Conservation (phyloP, 208 protist species). For the Leishmania turanica region DNA sequence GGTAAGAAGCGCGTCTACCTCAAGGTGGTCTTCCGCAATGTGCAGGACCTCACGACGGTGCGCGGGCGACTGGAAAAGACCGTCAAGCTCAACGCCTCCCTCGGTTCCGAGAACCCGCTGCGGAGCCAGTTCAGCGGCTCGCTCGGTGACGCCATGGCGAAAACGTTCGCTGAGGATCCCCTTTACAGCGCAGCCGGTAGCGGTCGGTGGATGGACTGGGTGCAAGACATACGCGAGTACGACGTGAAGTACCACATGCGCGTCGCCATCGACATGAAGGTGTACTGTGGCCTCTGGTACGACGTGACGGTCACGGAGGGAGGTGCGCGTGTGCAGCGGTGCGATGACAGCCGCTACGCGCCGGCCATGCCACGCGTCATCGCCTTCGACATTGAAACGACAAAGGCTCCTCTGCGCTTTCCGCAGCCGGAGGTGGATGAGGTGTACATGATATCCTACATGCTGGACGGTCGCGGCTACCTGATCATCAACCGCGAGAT, state of each 20-base stretch:
- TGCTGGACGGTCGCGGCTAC: conserved; percentile 98
- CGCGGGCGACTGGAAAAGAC: conserved; percentile 82
- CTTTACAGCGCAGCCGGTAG: conserved; percentile 26
- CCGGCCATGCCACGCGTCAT: conserved; percentile 92
- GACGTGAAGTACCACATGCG: conserved; percentile 99
- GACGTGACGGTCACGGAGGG: conserved; percentile 84
- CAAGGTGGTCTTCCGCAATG: conserved; percentile 96
- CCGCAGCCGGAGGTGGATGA: conserved; percentile 97
- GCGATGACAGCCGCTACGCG: conserved; percentile 88
- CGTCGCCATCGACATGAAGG: conserved; percentile 96
- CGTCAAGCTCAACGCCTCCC: conserved; percentile 68
- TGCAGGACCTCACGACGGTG: conserved; percentile 92
- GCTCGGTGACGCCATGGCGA: conserved; percentile 72
- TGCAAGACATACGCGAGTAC: conserved; percentile 98
- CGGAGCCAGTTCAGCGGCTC: conserved; percentile 60
- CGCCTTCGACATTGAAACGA: conserved; percentile 99
- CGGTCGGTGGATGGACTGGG: conserved; percentile 88
- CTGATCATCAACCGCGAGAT: conserved; percentile 99
- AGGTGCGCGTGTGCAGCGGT: conserved; percentile 61
- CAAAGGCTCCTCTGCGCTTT: conserved; percentile 99
- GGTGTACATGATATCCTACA: conserved; percentile 99
- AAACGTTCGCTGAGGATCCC: conserved; percentile 65
- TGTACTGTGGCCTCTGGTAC: conserved; percentile 98
- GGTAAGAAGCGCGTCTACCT: conserved; percentile 93
- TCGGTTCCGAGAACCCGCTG: conserved; percentile 45